Evolutionary conservation across 805 yeast species (phyloP).

Genomic region (Nematodospora valgi): DNA sequence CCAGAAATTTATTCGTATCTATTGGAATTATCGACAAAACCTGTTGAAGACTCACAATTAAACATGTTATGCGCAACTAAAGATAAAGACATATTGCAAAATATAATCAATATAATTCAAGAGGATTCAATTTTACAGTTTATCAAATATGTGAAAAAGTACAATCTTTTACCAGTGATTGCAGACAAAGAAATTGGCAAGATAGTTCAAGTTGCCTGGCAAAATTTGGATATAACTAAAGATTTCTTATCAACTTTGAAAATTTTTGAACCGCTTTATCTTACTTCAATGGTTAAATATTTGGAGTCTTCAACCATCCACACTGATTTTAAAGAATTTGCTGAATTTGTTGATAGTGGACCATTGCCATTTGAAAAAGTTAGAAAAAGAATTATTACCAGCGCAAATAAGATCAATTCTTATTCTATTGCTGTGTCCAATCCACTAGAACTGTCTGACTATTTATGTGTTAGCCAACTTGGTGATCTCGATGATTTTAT

Average conservation of each 20-base stretch:
- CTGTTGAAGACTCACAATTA: not conserved
- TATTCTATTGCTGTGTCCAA: constrained; percentile 43
- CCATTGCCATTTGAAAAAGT: constrained; percentile 24
- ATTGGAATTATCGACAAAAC: constrained; percentile 23
- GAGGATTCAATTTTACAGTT: constrained; percentile 1
- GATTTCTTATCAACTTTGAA: constrained; percentile 9
- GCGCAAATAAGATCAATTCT: constrained; percentile 12
- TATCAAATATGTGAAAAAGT: constrained; percentile 3
- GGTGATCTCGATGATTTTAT: constrained; percentile 3
- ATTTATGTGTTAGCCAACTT: constrained; percentile 16
- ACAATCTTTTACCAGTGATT: constrained; percentile 2
- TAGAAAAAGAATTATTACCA: constrained; percentile 12
- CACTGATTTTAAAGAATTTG: constrained; percentile 13
- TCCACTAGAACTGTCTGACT: constrained; percentile 42
- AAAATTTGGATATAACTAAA: constrained; percentile 7
- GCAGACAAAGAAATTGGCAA: constrained; percentile 4
- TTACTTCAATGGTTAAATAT: constrained; percentile 12
- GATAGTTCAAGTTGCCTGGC: constrained; percentile 15
- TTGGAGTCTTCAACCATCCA: constrained; percentile 7
- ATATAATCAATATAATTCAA: not conserved
- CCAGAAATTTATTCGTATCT: constrained; percentile 29
- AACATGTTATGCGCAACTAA: constrained; percentile 4
- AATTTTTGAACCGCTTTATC: constrained; percentile 6
- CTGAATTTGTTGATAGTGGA: constrained; percentile 5
- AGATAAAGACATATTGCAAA: constrained; percentile 4